Evolutionary conservation across 192 early-diverging fungal species (phyloP).

Genomic region (Dispira simplex): DNA sequence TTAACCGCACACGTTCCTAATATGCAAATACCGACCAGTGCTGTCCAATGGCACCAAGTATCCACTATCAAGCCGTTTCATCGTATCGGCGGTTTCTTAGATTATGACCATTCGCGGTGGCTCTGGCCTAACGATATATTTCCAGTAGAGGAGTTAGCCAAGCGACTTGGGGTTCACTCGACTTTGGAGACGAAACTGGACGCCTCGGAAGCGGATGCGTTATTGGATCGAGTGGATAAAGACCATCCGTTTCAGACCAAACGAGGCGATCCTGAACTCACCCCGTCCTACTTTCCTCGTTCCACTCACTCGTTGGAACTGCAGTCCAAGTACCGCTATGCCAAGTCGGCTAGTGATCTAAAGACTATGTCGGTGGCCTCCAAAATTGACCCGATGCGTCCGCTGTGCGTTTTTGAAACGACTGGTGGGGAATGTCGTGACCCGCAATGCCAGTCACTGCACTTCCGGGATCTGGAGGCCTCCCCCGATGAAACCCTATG

Average conservation of each 20-base stretch:
- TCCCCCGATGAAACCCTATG: neutral
- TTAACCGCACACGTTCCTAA: neutral
- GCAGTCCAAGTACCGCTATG: neutral
- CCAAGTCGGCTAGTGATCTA: neutral
- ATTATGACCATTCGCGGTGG: neutral
- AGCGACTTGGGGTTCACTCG: neutral
- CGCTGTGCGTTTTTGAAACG: slow-evolving; percentile 4
- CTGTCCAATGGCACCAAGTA: neutral
- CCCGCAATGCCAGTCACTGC: neutral
- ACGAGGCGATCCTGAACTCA: neutral
- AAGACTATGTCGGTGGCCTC: neutral
- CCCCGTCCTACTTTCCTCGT: neutral
- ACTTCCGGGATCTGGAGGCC: slow-evolving; percentile 1
- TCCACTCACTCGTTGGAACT: neutral
- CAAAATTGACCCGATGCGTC: slow-evolving; percentile 1
- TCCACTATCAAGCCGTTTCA: neutral
- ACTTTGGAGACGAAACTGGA: neutral
- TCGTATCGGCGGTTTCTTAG: neutral
- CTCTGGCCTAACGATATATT: neutral
- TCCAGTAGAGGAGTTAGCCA: no score
- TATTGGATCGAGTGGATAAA: neutral
- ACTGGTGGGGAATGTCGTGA: slow-evolving; percentile 2
- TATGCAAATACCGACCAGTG: neutral
- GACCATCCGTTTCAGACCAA: no score
- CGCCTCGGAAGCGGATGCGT: neutral